Percentiles rank a stretch among this genome's conserved stretches.
Conservation (phyloP, 2,329 filamentous ascomycete species). For the Cladosporium sphaerospermum region DNA sequence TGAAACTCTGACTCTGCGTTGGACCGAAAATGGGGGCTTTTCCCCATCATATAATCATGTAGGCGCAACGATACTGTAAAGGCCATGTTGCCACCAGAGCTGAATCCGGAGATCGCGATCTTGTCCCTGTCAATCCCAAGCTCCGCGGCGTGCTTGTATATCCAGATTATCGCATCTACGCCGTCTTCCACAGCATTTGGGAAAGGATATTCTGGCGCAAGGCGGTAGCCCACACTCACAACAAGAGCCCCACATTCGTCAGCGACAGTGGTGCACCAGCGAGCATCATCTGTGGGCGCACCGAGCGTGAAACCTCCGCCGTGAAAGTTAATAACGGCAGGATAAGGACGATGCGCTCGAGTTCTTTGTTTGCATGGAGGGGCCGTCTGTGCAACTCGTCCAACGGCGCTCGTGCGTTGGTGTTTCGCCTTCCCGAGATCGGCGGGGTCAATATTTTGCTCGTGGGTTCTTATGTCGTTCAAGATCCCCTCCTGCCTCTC, state of each 20-base stretch:
- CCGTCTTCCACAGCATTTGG: conserved; percentile 60
- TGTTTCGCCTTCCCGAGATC: conserved; percentile 16
- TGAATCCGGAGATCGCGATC: conserved; percentile 56
- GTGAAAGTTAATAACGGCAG: conserved; percentile 58
- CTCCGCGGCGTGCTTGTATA: conserved; percentile 50
- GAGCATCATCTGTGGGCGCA: conserved; percentile 52
- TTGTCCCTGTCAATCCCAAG: conserved; percentile 52
- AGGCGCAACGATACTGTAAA: conserved; percentile 56
- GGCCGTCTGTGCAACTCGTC: conserved; percentile 17
- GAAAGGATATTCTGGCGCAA: conserved; percentile 56
- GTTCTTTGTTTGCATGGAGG: conserved; percentile 27
- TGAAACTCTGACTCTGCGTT: background rate
- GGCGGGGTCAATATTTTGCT: conserved; percentile 13
- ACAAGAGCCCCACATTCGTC: conserved; percentile 52
- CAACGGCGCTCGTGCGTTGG: conserved; percentile 19
- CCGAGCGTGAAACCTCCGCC: conserved; percentile 59
- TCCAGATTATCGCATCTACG: conserved; percentile 54
- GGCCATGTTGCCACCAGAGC: conserved; percentile 56
- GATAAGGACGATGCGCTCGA: conserved; percentile 38
- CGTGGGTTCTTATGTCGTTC: conserved; percentile 13
- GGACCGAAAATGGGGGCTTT: conserved; percentile 10
- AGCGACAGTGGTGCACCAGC: conserved; percentile 54
- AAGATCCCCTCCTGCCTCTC: conserved; percentile 35
- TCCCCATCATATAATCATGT: conserved; percentile 40
- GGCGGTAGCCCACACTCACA: conserved; percentile 55